Base-by-base conservation (phyloP, 2,329 filamentous ascomycete genomes). In the Xylariaceae sp. region DNA sequence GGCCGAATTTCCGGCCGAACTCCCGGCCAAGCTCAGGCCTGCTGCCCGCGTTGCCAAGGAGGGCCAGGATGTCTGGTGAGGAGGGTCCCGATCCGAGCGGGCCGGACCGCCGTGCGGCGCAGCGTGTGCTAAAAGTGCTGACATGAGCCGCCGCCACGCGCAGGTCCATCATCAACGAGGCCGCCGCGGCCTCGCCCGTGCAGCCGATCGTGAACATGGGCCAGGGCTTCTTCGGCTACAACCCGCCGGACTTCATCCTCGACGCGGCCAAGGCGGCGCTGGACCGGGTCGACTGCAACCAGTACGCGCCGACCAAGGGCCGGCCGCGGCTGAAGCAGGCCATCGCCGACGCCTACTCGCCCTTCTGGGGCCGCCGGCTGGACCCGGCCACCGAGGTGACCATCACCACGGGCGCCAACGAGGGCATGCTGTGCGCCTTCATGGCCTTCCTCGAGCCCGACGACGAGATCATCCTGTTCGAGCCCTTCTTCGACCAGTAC, bases 401-500 rank as follows among this genome's bases (percentile, higher is more conserved):
- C 15, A 87, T 98, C 57, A 96, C 92, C 4, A 96, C 90, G 0
- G 85, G 85, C 27, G 85, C 86, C 25, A 93, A 93, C 52, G 85
- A 93, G 63, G 76, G 86, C 51, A 96, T 96, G 87, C 70, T 98
- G 45, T 90, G 85, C 55, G 92, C 89, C 0, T 96, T 98, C 55
- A 96, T 98, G 92, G 92, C 76, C 3, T 98, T 98, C 50, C 79
- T 98, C 38, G 92, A 98, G 61, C 74, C 77, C 1, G 92, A 87
- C 10, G 92, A 98, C 55, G 92, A 98, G 60, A 92, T 95, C 45
- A 95, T 98, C 46, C 75, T 98, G 36, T 95, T 98, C 57, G 92
- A 98, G 65, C 92, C 92, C 9, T 98, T 95, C 65, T 98, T 96
- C 57, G 92, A 98, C 62, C 92, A 98, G 79, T 94, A 96, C 59